phyloP scores from a whole-genome alignment of 495 filamentous ascomycete genomes.

The Penicillium waksmanii region DNA sequence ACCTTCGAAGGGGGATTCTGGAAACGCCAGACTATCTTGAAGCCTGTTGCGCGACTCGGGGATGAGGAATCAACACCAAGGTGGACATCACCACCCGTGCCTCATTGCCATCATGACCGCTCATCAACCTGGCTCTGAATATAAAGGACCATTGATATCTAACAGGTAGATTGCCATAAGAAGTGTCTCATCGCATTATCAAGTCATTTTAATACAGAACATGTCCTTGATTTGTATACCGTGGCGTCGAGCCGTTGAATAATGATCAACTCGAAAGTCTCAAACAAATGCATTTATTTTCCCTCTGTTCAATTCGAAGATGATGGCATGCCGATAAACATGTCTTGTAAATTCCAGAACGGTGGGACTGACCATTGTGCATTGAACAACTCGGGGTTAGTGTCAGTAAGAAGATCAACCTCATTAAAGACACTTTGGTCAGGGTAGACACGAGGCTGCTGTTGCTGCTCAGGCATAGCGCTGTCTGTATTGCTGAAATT shows the following conservation, averaged over 20 bases:
- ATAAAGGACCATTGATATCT: neutral
- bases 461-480: neutral
- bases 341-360: conserved; percentile 20
- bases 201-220: no score
- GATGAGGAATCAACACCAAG: conserved; percentile 27
- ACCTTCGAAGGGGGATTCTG: conserved; percentile 28
- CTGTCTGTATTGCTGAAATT: neutral
- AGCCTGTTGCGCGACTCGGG: conserved; percentile 28
- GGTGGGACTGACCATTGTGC: conserved; percentile 3
- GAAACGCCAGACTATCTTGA: conserved; percentile 27
- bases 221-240: no score
- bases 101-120: conserved; percentile 22
- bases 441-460: neutral
- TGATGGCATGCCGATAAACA: neutral
- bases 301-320: neutral
- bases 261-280: neutral
- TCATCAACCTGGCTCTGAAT: neutral
- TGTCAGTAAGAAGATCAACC: neutral
- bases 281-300: neutral
- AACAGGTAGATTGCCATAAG: no score
- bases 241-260: no score
- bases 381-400: neutral
- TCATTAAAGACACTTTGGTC: neutral
- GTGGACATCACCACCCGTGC: conserved; percentile 31
- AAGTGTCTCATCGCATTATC: no score